Evolutionary conservation across 2,329 filamentous ascomycete species (phyloP).

Genomic region (Talaromyces sp.): DNA sequence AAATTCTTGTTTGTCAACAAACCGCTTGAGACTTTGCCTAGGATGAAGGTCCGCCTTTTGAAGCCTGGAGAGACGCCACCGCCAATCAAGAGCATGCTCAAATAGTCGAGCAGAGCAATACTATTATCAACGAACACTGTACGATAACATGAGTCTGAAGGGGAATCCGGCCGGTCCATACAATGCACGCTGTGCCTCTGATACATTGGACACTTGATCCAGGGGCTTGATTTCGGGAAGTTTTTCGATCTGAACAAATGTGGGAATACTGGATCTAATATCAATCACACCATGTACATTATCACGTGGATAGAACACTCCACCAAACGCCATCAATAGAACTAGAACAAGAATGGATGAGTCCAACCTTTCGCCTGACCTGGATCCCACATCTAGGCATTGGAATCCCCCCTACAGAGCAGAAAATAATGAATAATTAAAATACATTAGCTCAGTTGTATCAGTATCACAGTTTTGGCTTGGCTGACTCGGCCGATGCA

Average conservation of each 20-base stretch:
- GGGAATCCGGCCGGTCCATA: not conserved
- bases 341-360: conserved; percentile 1
- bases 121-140: not conserved
- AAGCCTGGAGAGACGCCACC: conserved; percentile 19
- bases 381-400: not conserved
- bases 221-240: not conserved
- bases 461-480: conserved; percentile 48
- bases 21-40: conserved; percentile 32
- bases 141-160: not conserved
- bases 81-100: conserved; percentile 12
- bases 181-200: not conserved
- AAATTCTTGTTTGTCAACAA: conserved; percentile 40
- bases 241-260: not conserved
- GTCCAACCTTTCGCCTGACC: conserved; percentile 1
- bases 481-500: conserved; percentile 52
- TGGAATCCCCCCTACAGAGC: not conserved
- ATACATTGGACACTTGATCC: not conserved
- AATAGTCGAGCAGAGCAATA: not conserved
- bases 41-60: conserved; percentile 32
- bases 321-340: conserved; percentile 7
- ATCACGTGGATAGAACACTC: not conserved
- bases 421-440: not conserved
- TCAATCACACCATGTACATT: conserved; percentile 4
- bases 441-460: not conserved
- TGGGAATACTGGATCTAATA: not conserved